Evolutionary conservation across 495 filamentous ascomycete genomes (phyloP).

Genomic region (Aspergillus kassunensis): DNA sequence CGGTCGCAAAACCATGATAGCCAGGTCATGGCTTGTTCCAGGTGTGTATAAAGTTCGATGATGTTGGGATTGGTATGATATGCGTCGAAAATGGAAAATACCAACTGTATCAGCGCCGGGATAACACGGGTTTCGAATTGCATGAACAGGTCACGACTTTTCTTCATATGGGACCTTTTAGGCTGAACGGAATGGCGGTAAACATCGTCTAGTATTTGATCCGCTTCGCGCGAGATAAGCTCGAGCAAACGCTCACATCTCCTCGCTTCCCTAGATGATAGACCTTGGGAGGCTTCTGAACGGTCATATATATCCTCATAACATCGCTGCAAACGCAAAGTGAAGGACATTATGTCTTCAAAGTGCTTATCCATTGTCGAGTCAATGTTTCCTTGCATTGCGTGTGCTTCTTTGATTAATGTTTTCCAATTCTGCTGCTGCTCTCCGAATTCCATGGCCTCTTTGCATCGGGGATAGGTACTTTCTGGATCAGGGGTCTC

Average conservation of each 20-base stretch:
- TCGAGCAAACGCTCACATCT: conserved; percentile 10
- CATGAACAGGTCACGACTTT: conserved; percentile 8
- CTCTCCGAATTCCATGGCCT: conserved; percentile 6
- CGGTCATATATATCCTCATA: not conserved
- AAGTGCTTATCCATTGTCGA: not conserved
- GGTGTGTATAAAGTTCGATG: conserved; percentile 7
- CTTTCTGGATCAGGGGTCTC: not conserved
- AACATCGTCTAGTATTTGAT: conserved; percentile 7
- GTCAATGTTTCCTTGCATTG: not conserved
- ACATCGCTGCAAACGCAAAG: not conserved
- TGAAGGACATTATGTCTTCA: not conserved
- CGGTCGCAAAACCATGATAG: conserved; percentile 14
- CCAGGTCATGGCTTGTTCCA: conserved; percentile 13
- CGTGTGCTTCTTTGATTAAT: conserved; percentile 1
- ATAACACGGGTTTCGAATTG: conserved; percentile 25
- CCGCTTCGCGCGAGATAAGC: conserved; percentile 6
- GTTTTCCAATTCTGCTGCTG: conserved; percentile 14
- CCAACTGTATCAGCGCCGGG: conserved; percentile 18
- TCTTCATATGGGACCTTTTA: not conserved
- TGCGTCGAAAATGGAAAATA: conserved; percentile 20
- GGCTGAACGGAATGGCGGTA: not conserved
- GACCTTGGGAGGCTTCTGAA: not conserved
- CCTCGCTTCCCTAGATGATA: not conserved
- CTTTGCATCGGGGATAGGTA: conserved; percentile 1
- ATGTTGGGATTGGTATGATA: conserved; percentile 12